Evolutionary conservation across 2,329 filamentous ascomycete species (phyloP).

Genomic region (Stylonectria norvegica): DNA sequence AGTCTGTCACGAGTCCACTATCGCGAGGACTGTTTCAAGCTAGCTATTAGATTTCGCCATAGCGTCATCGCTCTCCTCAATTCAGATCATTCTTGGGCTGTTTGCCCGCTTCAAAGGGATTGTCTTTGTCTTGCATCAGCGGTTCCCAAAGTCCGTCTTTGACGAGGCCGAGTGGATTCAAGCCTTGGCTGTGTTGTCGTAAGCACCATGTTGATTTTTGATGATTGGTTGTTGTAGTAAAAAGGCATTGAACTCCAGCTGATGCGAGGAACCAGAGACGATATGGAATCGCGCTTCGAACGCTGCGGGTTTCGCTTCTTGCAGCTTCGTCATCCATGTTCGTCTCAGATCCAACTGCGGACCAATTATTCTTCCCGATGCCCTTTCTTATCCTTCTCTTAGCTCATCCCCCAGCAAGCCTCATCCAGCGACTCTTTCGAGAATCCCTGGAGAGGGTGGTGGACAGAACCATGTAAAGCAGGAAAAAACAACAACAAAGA

Average conservation of each 20-base stretch:
- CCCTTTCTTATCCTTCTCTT: constrained; percentile 1
- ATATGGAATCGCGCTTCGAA: constrained; percentile 17
- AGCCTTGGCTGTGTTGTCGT: constrained; percentile 27
- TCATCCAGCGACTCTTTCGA: constrained; percentile 5
- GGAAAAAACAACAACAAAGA: constrained; percentile 20
- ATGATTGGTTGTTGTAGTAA: constrained; percentile 19
- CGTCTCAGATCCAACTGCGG: constrained; percentile 23
- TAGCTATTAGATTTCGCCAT: constrained; percentile 37
- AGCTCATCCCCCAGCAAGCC: neutral
- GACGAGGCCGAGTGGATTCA: constrained; percentile 30
- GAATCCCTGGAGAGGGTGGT: constrained; percentile 5
- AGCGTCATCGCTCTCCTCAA: constrained; percentile 34
- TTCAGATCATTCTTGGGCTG: constrained; percentile 25
- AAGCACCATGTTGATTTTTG: constrained; percentile 19
- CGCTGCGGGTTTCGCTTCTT: constrained; percentile 17
- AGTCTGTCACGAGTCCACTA: constrained; percentile 27
- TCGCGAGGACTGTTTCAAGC: constrained; percentile 33
- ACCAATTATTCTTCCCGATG: constrained; percentile 11
- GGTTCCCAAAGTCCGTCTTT: constrained; percentile 27
- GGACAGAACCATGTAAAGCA: constrained; percentile 16
- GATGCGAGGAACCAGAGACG: constrained; percentile 22
- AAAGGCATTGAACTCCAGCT: constrained; percentile 28
- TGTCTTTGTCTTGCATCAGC: constrained; percentile 18
- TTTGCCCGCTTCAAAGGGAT: constrained; percentile 26
- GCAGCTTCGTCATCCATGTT: constrained; percentile 16